phyloP scores from a whole-genome alignment of 2,329 filamentous ascomycete species.

The Xylogone sp. region DNA sequence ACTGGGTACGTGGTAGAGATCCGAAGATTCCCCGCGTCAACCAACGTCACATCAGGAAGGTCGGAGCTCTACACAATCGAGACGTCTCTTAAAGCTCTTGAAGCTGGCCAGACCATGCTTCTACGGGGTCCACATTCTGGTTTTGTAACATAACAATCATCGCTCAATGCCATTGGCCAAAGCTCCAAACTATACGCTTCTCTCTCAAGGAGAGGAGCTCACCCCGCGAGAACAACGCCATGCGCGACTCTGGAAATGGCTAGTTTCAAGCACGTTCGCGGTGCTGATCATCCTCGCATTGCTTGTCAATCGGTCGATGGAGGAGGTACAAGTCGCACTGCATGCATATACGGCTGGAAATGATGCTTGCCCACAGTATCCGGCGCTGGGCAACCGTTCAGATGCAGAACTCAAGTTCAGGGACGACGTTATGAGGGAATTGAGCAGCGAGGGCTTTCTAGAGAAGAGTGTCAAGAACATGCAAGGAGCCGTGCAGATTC shows the following conservation, averaged over 20 bases:
- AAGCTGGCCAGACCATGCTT: no score
- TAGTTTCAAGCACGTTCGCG: constrained; percentile 4
- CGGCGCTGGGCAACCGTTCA: constrained; percentile 8
- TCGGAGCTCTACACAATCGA: no score
- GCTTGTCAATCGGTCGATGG: constrained; percentile 1
- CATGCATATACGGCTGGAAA: background rate
- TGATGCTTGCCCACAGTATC: constrained; percentile 18
- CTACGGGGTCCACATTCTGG: background rate
- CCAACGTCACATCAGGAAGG: no score
- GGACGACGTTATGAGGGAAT: constrained; percentile 9
- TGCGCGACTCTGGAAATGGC: constrained; percentile 9
- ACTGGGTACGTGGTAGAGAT: no score
- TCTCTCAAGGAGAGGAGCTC: constrained; percentile 10
- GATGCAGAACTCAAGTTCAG: constrained; percentile 8
- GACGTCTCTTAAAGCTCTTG: no score
- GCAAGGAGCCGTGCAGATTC: constrained; percentile 51
- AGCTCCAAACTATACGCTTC: constrained; percentile 13
- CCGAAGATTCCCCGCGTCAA: no score
- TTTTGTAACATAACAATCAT: background rate
- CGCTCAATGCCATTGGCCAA: background rate
- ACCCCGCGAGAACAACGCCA: background rate
- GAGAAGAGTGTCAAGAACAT: constrained; percentile 16
- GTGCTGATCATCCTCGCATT: constrained; percentile 4
- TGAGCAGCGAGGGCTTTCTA: constrained; percentile 14
- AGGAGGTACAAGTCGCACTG: constrained; percentile 2